Evolutionary conservation across 805 yeast species (phyloP).

Genomic region (Yarrowia hollandica): DNA sequence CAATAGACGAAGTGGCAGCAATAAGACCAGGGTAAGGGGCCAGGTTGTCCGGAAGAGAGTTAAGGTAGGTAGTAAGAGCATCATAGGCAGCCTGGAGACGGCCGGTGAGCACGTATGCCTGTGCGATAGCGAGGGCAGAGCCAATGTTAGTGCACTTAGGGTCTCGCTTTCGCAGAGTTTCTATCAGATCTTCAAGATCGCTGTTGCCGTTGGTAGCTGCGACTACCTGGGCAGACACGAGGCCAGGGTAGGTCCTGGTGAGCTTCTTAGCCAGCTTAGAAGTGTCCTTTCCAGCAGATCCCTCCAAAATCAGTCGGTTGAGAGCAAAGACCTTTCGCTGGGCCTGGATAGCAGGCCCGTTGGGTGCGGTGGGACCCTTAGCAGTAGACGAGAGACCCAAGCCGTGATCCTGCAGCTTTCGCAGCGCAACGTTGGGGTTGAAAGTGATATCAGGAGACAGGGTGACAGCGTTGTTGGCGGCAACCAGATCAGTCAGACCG

Average conservation of each 20-base stretch:
- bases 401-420: constrained; percentile 29
- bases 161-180: constrained; percentile 32
- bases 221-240: constrained; percentile 30
- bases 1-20: constrained; percentile 52
- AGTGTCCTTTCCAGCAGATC: constrained; percentile 41
- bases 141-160: constrained; percentile 36
- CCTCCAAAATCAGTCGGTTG: constrained; percentile 47
- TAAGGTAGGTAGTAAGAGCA: constrained; percentile 37
- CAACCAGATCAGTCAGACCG: constrained; percentile 29
- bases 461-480: constrained; percentile 18
- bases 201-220: constrained; percentile 26
- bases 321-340: constrained; percentile 40
- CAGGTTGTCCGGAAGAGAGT: constrained; percentile 28
- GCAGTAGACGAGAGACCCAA: constrained; percentile 14
- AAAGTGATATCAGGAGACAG: constrained; percentile 12
- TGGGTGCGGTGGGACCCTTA: constrained; percentile 13
- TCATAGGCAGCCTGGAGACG: constrained; percentile 37
- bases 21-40: constrained; percentile 50
- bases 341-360: constrained; percentile 27
- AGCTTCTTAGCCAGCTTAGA: constrained; percentile 34
- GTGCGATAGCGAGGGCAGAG: constrained; percentile 38
- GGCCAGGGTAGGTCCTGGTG: constrained; percentile 32
- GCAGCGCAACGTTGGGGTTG: constrained; percentile 35
- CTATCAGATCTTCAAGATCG: constrained; percentile 21
- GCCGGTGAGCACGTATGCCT: constrained; percentile 33